Conservation (phyloP, 148 eudicot species). For the Chenopodium quinoa region DNA sequence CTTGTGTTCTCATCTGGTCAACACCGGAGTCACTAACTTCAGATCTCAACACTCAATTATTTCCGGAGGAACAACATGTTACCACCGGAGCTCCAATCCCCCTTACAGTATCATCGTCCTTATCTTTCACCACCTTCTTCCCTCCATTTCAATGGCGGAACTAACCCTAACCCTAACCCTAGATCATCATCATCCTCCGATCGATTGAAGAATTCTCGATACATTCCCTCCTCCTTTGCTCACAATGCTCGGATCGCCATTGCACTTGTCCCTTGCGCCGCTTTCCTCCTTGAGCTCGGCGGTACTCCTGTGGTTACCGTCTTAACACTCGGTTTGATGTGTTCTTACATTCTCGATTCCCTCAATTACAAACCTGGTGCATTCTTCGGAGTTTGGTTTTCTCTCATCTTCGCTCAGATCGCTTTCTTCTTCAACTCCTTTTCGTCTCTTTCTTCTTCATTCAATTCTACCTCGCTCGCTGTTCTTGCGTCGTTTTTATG, state of each 20-base stretch:
- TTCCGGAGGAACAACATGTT: slow-evolving; percentile 33
- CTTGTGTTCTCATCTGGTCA: no score
- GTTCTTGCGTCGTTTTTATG: slow-evolving; percentile 51
- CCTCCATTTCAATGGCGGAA: slow-evolving; percentile 29
- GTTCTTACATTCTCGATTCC: slow-evolving; percentile 81
- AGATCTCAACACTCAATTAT: no score
- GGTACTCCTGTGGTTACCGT: slow-evolving; percentile 68
- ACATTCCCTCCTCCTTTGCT: no score
- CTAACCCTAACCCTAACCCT: slow-evolving; percentile 38
- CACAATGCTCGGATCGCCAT: slow-evolving; percentile 69
- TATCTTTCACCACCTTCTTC: slow-evolving; percentile 39
- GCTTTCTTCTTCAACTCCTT: slow-evolving; percentile 60
- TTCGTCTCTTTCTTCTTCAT: slow-evolving; percentile 34
- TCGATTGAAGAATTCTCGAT: no score
- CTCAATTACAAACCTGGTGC: slow-evolving; percentile 75
- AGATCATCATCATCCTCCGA: no score
- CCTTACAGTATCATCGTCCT: slow-evolving; percentile 50
- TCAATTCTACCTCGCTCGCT: slow-evolving; percentile 49
- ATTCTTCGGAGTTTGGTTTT: slow-evolving; percentile 81
- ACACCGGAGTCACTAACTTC: no score
- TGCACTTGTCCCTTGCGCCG: slow-evolving; percentile 71
- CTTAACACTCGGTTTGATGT: slow-evolving; percentile 59
- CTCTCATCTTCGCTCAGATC: slow-evolving; percentile 69
- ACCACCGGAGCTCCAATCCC: slow-evolving; percentile 69
- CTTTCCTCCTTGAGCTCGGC: slow-evolving; percentile 84